Evolutionary conservation across 495 filamentous ascomycete species (phyloP).

Genomic region (Penicillium chermesinum): DNA sequence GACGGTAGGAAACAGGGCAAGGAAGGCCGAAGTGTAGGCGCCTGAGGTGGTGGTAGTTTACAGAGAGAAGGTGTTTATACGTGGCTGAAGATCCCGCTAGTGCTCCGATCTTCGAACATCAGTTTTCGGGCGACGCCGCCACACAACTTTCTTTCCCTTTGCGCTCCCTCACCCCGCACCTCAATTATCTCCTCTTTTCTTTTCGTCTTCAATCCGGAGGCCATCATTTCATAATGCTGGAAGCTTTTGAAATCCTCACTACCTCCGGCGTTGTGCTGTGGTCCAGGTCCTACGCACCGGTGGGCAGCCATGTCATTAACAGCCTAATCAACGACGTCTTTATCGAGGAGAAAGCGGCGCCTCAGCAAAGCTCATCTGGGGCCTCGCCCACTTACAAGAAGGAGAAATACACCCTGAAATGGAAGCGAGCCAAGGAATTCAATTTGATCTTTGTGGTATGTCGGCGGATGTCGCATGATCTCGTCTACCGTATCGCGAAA

Average conservation of each 20-base stretch:
- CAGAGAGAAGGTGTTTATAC: constrained; percentile 34
- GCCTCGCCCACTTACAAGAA: constrained; percentile 66
- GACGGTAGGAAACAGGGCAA: constrained; percentile 1
- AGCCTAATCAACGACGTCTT: constrained; percentile 93
- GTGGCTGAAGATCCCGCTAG: constrained; percentile 37
- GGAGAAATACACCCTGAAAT: constrained; percentile 93
- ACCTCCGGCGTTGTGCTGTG: constrained; percentile 95
- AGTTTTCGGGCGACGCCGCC: constrained; percentile 35
- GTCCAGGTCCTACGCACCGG: constrained; percentile 79
- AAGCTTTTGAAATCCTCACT: constrained; percentile 91
- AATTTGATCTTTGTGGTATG: constrained; percentile 93
- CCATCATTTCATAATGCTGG: constrained; percentile 60
- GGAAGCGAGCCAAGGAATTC: constrained; percentile 86
- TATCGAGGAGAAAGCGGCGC: constrained; percentile 81
- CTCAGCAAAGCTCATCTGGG: constrained; percentile 35
- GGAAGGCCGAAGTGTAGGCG: constrained; percentile 9
- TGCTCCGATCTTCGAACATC: constrained; percentile 22
- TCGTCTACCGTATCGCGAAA: constrained; percentile 4
- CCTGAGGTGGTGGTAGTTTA: constrained; percentile 8
- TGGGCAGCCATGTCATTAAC: constrained; percentile 81
- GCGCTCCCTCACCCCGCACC: constrained; percentile 2
- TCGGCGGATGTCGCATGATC: constrained; percentile 13
- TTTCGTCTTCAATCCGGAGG: not conserved
- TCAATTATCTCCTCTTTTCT: constrained; percentile 3
- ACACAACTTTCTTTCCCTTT: constrained; percentile 19